These are phyloP conservation scores for Mycena vulgaris DNA, from an alignment of 768 basidiomycete genomes.

Conservation along the genomic window DNA sequence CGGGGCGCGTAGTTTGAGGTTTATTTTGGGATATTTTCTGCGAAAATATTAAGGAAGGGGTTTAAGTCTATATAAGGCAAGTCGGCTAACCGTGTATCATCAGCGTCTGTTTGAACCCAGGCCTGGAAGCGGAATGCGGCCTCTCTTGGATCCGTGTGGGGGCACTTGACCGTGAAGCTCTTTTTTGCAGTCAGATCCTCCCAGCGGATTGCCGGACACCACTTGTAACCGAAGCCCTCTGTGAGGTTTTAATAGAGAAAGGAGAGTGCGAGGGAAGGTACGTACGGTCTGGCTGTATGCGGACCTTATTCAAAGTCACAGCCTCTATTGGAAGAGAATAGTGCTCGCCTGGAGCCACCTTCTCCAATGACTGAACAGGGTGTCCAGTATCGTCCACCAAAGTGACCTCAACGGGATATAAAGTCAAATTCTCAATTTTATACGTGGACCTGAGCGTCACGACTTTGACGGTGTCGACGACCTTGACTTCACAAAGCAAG, in stretches of 20 bases:
- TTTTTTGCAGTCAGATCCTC: slow-evolving; percentile 84
- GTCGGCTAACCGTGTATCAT: slow-evolving; percentile 64
- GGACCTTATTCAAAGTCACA: slow-evolving; percentile 85
- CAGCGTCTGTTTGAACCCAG: slow-evolving; percentile 83
- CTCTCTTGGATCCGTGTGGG: slow-evolving; percentile 84
- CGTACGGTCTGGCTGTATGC: slow-evolving; percentile 94
- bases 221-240: slow-evolving; percentile 98
- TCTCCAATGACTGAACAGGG: slow-evolving; percentile 84
- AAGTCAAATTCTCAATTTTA: slow-evolving; percentile 90
- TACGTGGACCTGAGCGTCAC: slow-evolving; percentile 95
- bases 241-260: slow-evolving; percentile 18
- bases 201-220: slow-evolving; percentile 91
- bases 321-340: slow-evolving; percentile 93
- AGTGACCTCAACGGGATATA: slow-evolving; percentile 94
- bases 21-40: slow-evolving; percentile 90
- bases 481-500: slow-evolving; percentile 89
- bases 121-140: slow-evolving; percentile 96
- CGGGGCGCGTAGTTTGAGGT: slow-evolving; percentile 90
- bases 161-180: slow-evolving; percentile 87
- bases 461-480: slow-evolving; percentile 93
- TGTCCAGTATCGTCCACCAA: slow-evolving; percentile 90
- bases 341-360: slow-evolving; percentile 91
- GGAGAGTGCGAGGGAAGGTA: slow-evolving; percentile 7
- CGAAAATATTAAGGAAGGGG: neutral
- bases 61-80: neutral